Base-by-base conservation (phyloP, 2,329 filamentous ascomycete species). In the Cladophialophora chaetospira region DNA sequence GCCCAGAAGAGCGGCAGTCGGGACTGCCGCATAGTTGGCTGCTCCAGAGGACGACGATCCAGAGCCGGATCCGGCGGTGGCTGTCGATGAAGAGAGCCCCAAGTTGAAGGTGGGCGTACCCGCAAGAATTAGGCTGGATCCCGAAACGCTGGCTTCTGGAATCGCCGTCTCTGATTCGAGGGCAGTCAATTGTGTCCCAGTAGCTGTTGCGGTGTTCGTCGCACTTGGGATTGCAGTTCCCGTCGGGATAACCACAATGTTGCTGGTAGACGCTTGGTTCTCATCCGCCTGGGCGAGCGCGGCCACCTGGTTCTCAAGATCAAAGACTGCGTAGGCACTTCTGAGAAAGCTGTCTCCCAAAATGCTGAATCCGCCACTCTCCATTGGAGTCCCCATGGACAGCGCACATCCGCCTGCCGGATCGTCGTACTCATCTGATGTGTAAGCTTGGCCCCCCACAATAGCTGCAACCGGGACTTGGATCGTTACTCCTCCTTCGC, bases 321-420 rank as follows among this genome's bases (percentile, higher is more conserved):
- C 87, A 68, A 88, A 91, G 8, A 91, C 88, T 13, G 89, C 80
- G 64, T 91, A 91, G 0, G 87, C 87, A 33, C 84, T 87, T 46
- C 88, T 79, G 53, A 91, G 74, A 69, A 91, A 91, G 0, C 87
- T 88, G 67, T 91, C 88, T n/a, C 88, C 88, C 17, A 91, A 73
- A 3, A 89, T 83, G 38, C 79, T 78, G 19, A 79, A 78, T 21
- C 79, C 76, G 1, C 70, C 64, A 4, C 77, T 79, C 1, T 84
- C 78, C 1, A 85, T 83, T 2, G 80, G 77, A 59, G 90, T 80
- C 51, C 87, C 88, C 65, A 89, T 88, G 35, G 86, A 75, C 17
- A 51, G 15, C 5, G 31, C 35, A 63, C 88, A 90, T 8, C 83
- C 81, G 0, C 75, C 66, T 10, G 72, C 72, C 53, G 81, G 81